A percentile compares a stretch with the other conserved stretches of the same genome.
phyloP scores from a whole-genome alignment of 2,329 filamentous ascomycete genomes.

The Trematosphaeria pertusa region DNA sequence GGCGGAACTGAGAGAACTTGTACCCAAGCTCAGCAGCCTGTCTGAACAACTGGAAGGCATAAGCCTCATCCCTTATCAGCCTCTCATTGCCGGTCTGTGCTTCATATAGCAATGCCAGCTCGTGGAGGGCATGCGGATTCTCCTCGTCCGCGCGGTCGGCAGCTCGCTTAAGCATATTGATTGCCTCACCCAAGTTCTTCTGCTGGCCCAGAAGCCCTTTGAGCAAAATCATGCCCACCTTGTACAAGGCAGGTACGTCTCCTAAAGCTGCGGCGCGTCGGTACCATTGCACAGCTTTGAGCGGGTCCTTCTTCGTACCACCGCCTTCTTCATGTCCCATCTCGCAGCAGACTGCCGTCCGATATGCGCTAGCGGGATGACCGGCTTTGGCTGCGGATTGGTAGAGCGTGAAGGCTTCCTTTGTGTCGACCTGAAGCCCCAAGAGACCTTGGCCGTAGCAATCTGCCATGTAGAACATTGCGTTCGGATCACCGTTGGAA shows the following conservation, averaged over 20 bases:
- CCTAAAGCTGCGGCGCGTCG: conserved; percentile 89
- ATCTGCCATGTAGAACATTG: conserved; percentile 94
- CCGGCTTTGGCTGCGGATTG: conserved; percentile 91
- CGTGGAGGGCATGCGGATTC: conserved; percentile 94
- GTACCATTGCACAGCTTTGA: conserved; percentile 99
- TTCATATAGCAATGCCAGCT: conserved; percentile 72
- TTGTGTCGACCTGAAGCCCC: conserved; percentile 80
- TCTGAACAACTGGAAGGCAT: conserved; percentile 81
- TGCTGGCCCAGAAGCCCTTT: conserved; percentile 92
- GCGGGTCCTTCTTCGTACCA: conserved; percentile 85
- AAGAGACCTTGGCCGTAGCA: conserved; percentile 83
- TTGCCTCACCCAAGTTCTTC: conserved; percentile 81
- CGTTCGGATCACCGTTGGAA: conserved; percentile 74
- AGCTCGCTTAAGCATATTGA: conserved; percentile 91
- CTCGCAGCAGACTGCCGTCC: conserved; percentile 96
- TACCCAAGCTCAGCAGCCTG: conserved; percentile 89
- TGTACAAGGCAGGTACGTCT: conserved; percentile 96
- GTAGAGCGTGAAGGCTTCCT: conserved; percentile 92
- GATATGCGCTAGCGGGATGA: conserved; percentile 86
- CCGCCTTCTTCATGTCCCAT: conserved; percentile 94
- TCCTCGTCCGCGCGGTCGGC: conserved; percentile 86
- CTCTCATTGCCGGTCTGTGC: conserved; percentile 68
- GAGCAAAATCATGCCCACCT: conserved; percentile 93
- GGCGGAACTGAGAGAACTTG: conserved; percentile 91
- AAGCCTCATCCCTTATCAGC: conserved; percentile 80